Conservation (phyloP, 2,329 filamentous ascomycete species). For the Ophiostoma quercus region DNA sequence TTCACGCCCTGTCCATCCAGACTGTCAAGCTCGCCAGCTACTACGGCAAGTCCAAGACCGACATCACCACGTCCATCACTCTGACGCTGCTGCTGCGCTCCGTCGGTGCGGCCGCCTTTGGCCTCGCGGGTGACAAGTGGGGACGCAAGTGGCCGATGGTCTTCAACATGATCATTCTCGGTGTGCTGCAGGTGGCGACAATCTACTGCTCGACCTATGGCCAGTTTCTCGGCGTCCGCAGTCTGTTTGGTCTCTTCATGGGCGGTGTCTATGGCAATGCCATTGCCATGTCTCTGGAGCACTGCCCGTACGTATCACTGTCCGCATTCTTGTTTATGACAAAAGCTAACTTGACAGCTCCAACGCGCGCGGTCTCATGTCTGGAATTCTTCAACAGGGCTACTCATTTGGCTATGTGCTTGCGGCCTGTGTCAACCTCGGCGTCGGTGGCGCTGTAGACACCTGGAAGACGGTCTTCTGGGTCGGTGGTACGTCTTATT, state of each 20-base stretch:
- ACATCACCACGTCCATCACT: constrained; percentile 61
- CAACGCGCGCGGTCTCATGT: constrained; percentile 65
- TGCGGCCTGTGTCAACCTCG: constrained; percentile 51
- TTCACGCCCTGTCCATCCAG: constrained; percentile 16
- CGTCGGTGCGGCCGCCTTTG: constrained; percentile 50
- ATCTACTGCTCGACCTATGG: constrained; percentile 63
- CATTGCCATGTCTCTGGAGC: constrained; percentile 72
- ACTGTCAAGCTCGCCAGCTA: constrained; percentile 13
- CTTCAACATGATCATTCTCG: constrained; percentile 61
- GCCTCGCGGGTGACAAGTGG: constrained; percentile 52
- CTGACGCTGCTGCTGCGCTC: constrained; percentile 58
- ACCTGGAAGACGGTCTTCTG: constrained; percentile 78
- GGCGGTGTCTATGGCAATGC: constrained; percentile 75
- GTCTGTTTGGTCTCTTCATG: constrained; percentile 76
- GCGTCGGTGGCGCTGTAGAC: constrained; percentile 64
- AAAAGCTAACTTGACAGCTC: not conserved
- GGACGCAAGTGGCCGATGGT: constrained; percentile 71
- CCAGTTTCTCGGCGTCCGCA: constrained; percentile 69
- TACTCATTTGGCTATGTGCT: constrained; percentile 63
- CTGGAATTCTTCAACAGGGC: constrained; percentile 71
- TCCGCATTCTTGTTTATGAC: too few relatives aligned
- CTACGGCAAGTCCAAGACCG: constrained; percentile 33
- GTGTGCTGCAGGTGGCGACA: constrained; percentile 55
- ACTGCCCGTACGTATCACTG: constrained; percentile 53
- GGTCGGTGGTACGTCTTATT: constrained; percentile 56